These are phyloP conservation scores for Pelargonium fulgidum DNA, from an alignment of 441 rosid genomes.

Conservation along the genomic window DNA sequence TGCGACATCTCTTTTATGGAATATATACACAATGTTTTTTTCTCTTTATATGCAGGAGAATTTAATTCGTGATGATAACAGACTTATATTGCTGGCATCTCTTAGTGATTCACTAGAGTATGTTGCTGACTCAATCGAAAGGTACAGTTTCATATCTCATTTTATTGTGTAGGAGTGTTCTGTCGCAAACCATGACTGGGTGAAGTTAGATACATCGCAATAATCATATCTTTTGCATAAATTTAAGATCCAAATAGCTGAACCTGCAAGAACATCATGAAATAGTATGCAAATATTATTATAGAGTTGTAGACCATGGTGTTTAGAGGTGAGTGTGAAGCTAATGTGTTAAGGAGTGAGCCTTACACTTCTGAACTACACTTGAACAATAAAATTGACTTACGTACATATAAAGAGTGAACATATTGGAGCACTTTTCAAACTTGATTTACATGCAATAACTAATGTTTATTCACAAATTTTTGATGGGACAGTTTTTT, in stretches of 20 bases:
- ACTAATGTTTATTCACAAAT: neutral
- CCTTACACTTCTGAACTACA: no score
- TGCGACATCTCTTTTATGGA: neutral
- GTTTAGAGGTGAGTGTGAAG: neutral
- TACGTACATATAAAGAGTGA: neutral
- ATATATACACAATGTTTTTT: neutral
- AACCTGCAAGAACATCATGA: neutral
- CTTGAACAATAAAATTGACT: neutral
- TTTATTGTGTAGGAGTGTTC: neutral
- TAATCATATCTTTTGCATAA: neutral
- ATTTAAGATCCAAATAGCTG: neutral
- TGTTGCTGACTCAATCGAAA: constrained; percentile 91
- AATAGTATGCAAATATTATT: neutral
- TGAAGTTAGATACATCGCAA: neutral
- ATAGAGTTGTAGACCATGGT: neutral
- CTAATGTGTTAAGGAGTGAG: neutral
- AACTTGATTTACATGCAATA: neutral
- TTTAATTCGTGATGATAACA: constrained; percentile 91
- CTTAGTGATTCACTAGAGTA: constrained; percentile 98
- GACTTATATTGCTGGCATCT: constrained; percentile 87
- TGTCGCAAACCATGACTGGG: neutral
- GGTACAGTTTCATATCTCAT: constrained; percentile 34
- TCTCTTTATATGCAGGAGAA: constrained; percentile 53
- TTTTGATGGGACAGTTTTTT: neutral
- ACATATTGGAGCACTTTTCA: neutral